Conservation (phyloP, 164 flowering plant genomes). For the Macadamia tetraphylla region DNA sequence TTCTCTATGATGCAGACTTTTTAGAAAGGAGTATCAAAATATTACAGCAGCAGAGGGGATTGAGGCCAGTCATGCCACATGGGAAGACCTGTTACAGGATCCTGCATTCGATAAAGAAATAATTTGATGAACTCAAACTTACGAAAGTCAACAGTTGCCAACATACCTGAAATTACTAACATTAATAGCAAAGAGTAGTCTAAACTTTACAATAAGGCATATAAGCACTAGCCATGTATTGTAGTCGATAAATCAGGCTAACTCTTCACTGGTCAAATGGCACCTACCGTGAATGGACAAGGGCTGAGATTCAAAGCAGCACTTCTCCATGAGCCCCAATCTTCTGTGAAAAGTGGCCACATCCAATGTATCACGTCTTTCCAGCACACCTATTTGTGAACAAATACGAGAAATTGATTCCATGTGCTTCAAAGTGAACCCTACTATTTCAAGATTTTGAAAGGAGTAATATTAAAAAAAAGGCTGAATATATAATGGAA, state of each 20-base stretch:
- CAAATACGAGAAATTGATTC: slow-evolving; percentile 10
- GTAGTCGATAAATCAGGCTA: not conserved
- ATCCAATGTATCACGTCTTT: slow-evolving; percentile 92
- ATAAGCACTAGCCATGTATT: not conserved
- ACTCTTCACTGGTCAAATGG: not conserved
- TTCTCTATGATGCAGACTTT: no score
- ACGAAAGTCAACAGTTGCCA: not conserved
- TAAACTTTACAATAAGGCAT: not conserved
- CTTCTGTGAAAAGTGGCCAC: slow-evolving; percentile 96
- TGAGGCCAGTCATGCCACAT: slow-evolving; percentile 57
- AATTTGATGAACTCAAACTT: not conserved
- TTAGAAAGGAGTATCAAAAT: not conserved
- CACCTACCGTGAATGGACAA: slow-evolving; percentile 68
- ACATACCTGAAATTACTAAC: not conserved
- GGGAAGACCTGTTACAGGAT: slow-evolving; percentile 91
- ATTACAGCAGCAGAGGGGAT: slow-evolving; percentile 78
- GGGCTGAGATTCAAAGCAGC: slow-evolving; percentile 57
- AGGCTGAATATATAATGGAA: not conserved
- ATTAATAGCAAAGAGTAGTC: not conserved
- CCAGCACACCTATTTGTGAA: slow-evolving; percentile 61
- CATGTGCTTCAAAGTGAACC: slow-evolving; percentile 3
- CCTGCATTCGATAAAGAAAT: slow-evolving; percentile 42
- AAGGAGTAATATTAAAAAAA: not conserved
- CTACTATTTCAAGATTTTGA: slow-evolving; percentile 4
- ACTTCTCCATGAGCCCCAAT: slow-evolving; percentile 84